Evolutionary conservation across 2,329 filamentous ascomycete species (phyloP).

Genomic region (Alternaria arborescens): DNA sequence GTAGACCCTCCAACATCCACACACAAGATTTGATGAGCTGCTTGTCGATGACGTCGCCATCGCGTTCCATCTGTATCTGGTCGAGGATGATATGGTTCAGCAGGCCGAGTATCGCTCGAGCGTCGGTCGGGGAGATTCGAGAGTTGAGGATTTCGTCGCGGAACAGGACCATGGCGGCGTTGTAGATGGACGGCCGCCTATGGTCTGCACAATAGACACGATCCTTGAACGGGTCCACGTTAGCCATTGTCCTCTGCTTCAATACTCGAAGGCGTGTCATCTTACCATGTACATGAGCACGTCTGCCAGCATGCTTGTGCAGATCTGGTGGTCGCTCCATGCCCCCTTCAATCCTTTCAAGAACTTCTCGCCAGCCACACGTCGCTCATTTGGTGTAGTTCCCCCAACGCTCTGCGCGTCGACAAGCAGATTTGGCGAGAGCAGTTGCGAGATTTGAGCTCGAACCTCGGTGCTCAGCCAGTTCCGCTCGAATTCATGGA

Average conservation of each 20-base stretch:
- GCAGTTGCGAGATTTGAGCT: constrained; percentile 72
- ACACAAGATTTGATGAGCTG: constrained; percentile 82
- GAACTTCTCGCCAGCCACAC: constrained; percentile 83
- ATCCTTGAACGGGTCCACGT: constrained; percentile 62
- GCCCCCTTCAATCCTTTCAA: constrained; percentile 76
- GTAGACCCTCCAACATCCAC: constrained; percentile 88
- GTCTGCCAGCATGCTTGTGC: constrained; percentile 96
- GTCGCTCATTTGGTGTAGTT: constrained; percentile 78
- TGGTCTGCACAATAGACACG: constrained; percentile 80
- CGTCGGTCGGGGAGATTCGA: constrained; percentile 54
- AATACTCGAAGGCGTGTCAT: background rate
- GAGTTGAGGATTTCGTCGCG: constrained; percentile 82
- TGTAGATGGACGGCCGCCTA: constrained; percentile 79
- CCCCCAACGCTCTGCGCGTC: constrained; percentile 56
- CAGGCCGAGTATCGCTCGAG: constrained; percentile 72
- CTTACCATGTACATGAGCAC: constrained; percentile 92
- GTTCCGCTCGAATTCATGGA: constrained; percentile 80
- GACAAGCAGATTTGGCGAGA: constrained; percentile 73
- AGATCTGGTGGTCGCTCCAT: constrained; percentile 90
- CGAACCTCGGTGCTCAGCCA: constrained; percentile 83
- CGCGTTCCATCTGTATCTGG: constrained; percentile 89
- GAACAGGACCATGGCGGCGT: constrained; percentile 85
- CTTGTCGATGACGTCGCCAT: constrained; percentile 88
- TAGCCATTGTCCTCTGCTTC: constrained; percentile 20
- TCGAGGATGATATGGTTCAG: constrained; percentile 85